Evolutionary conservation across 106 monocot species (phyloP).

Genomic region (Apostasia ramifera): DNA sequence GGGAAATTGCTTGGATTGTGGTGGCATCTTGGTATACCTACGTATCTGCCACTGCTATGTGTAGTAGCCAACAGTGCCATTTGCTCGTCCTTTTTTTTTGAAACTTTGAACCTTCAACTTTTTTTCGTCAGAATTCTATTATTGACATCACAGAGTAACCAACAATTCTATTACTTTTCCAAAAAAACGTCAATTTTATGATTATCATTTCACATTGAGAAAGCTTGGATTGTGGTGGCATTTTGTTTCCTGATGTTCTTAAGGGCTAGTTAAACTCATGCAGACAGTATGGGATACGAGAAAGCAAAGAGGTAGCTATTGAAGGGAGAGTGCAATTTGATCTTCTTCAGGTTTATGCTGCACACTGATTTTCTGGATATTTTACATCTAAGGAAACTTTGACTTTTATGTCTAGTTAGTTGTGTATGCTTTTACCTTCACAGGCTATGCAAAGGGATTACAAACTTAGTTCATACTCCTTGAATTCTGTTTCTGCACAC

Average conservation of each 20-base stretch:
- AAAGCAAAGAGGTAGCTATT: conserved; percentile 93
- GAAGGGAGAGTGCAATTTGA: conserved; percentile 99
- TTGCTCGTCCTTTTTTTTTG: too few species aligned
- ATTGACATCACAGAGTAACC: too few species aligned
- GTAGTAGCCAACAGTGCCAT: too few species aligned
- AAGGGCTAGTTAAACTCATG: conserved; percentile 1
- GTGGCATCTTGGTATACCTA: too few species aligned
- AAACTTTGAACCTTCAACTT: too few species aligned
- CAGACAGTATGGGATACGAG: conserved; percentile 94
- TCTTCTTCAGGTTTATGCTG: conserved; percentile 75
- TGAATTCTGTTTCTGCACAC: conserved; percentile 98
- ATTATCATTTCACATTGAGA: too few species aligned
- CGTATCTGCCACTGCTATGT: too few species aligned
- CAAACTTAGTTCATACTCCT: conserved; percentile 97
- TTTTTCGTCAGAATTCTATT: too few species aligned
- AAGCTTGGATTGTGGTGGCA: too few species aligned
- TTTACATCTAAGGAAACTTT: not conserved
- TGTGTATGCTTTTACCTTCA: not conserved
- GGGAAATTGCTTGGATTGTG: too few species aligned
- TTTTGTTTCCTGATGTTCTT: not conserved
- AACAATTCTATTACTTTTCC: too few species aligned
- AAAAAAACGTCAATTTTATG: too few species aligned
- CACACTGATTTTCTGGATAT: not conserved
- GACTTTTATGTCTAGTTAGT: not conserved
- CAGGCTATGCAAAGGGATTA: conserved; percentile 99